Evolutionary conservation across 1,284 basidiomycete species (phyloP).

Genomic region (Phellinidium pouzarii): DNA sequence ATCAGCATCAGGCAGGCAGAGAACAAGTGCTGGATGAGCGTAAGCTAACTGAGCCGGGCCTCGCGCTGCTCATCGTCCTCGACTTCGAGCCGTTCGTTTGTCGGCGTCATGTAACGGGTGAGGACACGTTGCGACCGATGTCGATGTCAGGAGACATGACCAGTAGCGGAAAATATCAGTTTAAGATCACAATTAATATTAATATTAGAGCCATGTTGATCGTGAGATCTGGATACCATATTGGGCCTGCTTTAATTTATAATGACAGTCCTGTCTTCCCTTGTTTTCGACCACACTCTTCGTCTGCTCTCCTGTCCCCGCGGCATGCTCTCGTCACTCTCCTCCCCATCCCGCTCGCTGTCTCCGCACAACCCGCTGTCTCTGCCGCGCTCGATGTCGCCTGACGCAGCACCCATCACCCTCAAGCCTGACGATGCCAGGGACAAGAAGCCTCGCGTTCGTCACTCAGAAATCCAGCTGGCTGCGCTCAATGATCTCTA

Average conservation of each 20-base stretch:
- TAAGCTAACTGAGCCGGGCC: slow-evolving; percentile 16
- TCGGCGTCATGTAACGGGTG: too few relatives aligned
- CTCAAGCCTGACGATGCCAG: slow-evolving; percentile 26
- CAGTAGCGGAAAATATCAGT: background rate
- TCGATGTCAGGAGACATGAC: background rate
- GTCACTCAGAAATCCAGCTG: slow-evolving; percentile 63
- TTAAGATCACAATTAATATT: background rate
- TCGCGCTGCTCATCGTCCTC: slow-evolving; percentile 21
- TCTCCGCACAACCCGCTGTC: slow-evolving; percentile 23
- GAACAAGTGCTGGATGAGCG: background rate
- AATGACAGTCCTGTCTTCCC: slow-evolving; percentile 9
- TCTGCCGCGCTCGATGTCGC: slow-evolving; percentile 28
- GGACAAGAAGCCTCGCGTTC: slow-evolving; percentile 66
- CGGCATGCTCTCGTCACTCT: slow-evolving; percentile 23
- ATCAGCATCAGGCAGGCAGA: background rate
- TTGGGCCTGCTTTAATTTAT: background rate
- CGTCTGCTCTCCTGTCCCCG: slow-evolving; percentile 13
- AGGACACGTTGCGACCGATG: background rate
- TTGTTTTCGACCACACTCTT: slow-evolving; percentile 23
- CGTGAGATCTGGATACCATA: background rate
- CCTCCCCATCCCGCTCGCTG: slow-evolving; percentile 22
- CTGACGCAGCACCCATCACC: slow-evolving; percentile 21
- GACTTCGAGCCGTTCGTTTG: slow-evolving; percentile 20
- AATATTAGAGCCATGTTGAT: background rate
- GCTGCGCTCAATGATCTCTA: slow-evolving; percentile 70